These are phyloP conservation scores for Neurospora sp. DNA, from an alignment of 495 filamentous ascomycete genomes.

Conservation along the genomic window DNA sequence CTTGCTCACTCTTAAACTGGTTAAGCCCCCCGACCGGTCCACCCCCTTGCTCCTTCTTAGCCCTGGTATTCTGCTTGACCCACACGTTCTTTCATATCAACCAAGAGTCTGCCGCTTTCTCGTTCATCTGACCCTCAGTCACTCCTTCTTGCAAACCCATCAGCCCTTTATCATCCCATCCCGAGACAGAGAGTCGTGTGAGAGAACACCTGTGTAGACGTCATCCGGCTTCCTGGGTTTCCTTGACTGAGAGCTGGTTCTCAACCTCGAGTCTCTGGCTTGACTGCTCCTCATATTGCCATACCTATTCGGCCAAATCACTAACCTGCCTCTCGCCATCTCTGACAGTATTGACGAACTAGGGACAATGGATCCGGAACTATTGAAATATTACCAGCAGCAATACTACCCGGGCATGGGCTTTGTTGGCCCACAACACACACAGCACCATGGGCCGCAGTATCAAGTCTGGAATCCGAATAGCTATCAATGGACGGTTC, in stretches of 20 bases:
- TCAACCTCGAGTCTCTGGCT: not conserved
- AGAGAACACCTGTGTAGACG: not conserved
- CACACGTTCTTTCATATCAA: conserved; percentile 25
- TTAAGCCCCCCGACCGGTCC: conserved; percentile 15
- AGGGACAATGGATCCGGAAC: conserved; percentile 20
- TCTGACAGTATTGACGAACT: not conserved
- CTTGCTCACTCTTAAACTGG: conserved; percentile 24
- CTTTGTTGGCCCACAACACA: conserved; percentile 11
- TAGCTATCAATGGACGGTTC: not conserved
- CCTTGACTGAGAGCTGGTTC: not conserved
- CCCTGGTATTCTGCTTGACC: conserved; percentile 13
- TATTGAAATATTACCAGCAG: conserved; percentile 19
- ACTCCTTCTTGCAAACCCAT: conserved; percentile 24
- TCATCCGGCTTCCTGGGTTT: not conserved
- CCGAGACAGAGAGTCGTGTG: not conserved
- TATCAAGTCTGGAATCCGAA: conserved; percentile 18
- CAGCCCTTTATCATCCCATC: not conserved
- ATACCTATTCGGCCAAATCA: not conserved
- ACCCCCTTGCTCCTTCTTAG: conserved; percentile 13
- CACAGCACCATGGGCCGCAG: conserved; percentile 13
- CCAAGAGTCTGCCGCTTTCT: conserved; percentile 6
- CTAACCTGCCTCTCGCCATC: not conserved
- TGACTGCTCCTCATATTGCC: not conserved
- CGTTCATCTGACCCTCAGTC: conserved; percentile 32
- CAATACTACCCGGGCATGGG: conserved; percentile 9